These are phyloP conservation scores for Polytrichum commune DNA, from an alignment of 225 moss, liverwort and hornwort genomes.

Conservation along the genomic window DNA sequence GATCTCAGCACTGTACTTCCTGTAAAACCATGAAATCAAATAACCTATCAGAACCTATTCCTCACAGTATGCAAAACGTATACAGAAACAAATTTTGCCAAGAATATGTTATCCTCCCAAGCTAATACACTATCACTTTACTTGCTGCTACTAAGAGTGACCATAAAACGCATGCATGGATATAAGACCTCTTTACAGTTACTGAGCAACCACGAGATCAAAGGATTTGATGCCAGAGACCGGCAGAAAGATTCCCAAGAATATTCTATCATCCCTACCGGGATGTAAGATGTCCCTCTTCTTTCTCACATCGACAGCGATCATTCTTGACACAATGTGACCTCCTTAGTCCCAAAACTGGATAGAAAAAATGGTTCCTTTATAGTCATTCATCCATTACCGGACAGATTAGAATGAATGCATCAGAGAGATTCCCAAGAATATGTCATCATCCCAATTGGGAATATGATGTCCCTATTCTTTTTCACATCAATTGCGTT, in stretches of 20 bases:
- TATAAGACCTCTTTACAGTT: background rate
- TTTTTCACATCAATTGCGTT: constrained; percentile 21
- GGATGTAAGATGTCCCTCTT: no score
- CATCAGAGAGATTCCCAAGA: constrained; percentile 40
- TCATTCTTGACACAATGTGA: background rate
- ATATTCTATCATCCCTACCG: no score
- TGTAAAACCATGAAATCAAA: constrained; percentile 11
- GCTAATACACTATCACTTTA: no score
- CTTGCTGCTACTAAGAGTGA: no score
- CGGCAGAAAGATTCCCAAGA: no score
- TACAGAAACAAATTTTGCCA: no score
- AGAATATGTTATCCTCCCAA: no score
- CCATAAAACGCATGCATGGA: no score
- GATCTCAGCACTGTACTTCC: constrained; percentile 83
- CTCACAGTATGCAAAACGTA: no score
- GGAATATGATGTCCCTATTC: constrained; percentile 29
- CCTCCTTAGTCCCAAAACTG: background rate
- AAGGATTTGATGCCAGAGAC: background rate
- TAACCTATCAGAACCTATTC: no score
- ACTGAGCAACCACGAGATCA: background rate
- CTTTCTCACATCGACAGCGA: no score
- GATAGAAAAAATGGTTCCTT: background rate
- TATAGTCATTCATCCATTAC: background rate
- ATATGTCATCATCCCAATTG: constrained; percentile 24
- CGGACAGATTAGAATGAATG: background rate